Base-by-base conservation (phyloP, 768 basidiomycete species). In the Boletus reticulatus region DNA sequence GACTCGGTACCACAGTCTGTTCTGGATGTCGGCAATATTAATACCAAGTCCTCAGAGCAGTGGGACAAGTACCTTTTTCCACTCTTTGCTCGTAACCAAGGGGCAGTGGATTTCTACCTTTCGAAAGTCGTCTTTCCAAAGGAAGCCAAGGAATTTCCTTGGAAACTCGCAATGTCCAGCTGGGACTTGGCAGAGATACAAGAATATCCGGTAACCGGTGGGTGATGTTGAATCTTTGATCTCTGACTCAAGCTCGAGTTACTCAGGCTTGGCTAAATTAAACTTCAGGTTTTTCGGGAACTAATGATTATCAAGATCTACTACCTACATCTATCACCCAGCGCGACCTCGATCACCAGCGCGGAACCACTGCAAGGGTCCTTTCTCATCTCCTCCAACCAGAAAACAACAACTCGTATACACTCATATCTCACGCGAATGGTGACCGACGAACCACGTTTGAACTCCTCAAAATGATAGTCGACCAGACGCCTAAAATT, bases 341-440 rank as follows among this genome's bases (percentile, higher is more conserved):
- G 6, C 34, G 34, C 13, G 34, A 36, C 34, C 43, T 24, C 43
- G 43, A 43, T 24, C 22, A 43, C 22, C 43, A 24, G 52, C 63
- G 57, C 1, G 62, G 70, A 37, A 82, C 78, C 1, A 80, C 78
- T 43, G 81, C 81, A 0, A 68, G 31, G 73, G 80, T 63, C 0
- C 59, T 64, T 12, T 17, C 50, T 4, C 24, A 61, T 31, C 48
- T 64, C 3, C 34, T 64, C 4, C 55, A 47, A 14, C 39, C 61
- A 38, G 78, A 80, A 51, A 81, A 80, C 48, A 81, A 80, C 48
- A 60, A 71, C 38, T 27, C 37, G 10, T 79, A 78, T 43, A 29
- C 2, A 9, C 37, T 54, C 9, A 38, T 38, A 10, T 47, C 64
- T 4, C 59, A 65, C 9, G 27, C 17, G 5, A 52, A 48, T 14